Evolutionary conservation across 2,329 filamentous ascomycete species (phyloP).

Genomic region (Arthroderma sp.): DNA sequence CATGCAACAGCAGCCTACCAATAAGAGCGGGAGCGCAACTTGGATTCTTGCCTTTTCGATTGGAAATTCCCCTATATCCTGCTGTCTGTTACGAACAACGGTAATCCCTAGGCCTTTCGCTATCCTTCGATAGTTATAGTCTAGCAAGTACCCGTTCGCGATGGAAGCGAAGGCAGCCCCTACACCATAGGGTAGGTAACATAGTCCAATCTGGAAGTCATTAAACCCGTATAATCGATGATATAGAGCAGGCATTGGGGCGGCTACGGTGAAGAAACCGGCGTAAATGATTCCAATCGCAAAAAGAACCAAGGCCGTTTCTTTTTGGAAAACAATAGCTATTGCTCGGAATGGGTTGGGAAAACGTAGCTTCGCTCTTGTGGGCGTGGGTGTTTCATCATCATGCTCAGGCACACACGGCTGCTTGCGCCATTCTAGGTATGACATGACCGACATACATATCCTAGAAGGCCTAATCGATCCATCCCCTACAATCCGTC

Average conservation of each 20-base stretch:
- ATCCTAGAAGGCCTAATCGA: constrained; percentile 16
- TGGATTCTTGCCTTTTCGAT: constrained; percentile 31
- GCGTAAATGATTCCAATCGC: constrained; percentile 34
- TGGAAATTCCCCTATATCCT: constrained; percentile 40
- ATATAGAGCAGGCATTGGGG: constrained; percentile 35
- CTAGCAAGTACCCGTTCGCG: constrained; percentile 44
- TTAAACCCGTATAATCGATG: constrained; percentile 34
- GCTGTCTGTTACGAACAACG: constrained; percentile 45
- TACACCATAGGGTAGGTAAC: constrained; percentile 15
- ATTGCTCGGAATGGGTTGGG: constrained; percentile 29
- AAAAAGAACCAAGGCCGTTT: constrained; percentile 25
- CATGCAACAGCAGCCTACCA: constrained; percentile 14
- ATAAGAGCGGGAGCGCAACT: constrained; percentile 21
- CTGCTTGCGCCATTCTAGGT: constrained; percentile 14
- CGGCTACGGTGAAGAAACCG: constrained; percentile 35
- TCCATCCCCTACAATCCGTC: constrained; percentile 26
- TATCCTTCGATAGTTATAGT: constrained; percentile 60
- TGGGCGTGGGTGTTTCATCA: constrained; percentile 2
- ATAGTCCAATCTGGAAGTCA: constrained; percentile 34
- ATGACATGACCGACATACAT: constrained; percentile 9
- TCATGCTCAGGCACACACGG: background rate
- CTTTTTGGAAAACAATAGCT: constrained; percentile 23
- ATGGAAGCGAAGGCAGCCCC: background rate
- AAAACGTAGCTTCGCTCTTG: constrained; percentile 13
- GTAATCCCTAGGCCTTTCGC: constrained; percentile 48